Evolutionary conservation across 345 rosid genomes (phyloP), one percentile per base, ranked within the genome.

Genomic region (Aquilaria malaccensis): DNA sequence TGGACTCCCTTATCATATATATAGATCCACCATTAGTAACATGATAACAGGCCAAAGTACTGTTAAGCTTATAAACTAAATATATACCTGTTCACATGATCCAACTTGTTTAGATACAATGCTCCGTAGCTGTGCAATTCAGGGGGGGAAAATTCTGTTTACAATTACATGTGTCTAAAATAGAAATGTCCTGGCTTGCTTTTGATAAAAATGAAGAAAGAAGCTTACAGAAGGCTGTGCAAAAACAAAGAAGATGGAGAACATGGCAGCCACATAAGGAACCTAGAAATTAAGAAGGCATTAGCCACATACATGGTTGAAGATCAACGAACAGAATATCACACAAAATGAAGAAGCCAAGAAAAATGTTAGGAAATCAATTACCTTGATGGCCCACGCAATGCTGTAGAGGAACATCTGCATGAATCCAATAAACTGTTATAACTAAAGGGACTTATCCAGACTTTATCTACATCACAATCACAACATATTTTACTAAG

Each of bases 31-130:
- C 22, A 22, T 22, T 22, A 22, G 22, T 22, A 22, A 22, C 22
- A 22, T 22, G 22, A 22, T 22, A 22, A 22, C 22, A 22, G 2
- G 48, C 33, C 4, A 62, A 30, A 47, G 56, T 41, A 32, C 50
- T 55, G 53, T 55, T 14, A 61, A 9, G 10, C 37, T 22, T 22
- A 55, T 45, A 55, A 6, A 51, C 47, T 45, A 50, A 10, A 52
- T 45, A 37, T 22, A 62, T 79, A 89, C 98, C 93, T 92, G 98
- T 47, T 92, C 97, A 60, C 65, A 52, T 6, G 95, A 47, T 47
- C 93, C 81, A 46, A 92, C 95, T 84, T 89, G 95, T 76, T 80
- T 92, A 2, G 98, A 92, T 14, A 87, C 91, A 61, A 89, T 89
- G 72, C 89, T 92, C 64, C 98, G 72, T 70, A 92, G 73, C 98